A percentile compares a stretch with the other conserved stretches of the same genome.
Conservation (phyloP, 208 protist genomes). For the Leptomonas pyrrhocoris region DNA sequence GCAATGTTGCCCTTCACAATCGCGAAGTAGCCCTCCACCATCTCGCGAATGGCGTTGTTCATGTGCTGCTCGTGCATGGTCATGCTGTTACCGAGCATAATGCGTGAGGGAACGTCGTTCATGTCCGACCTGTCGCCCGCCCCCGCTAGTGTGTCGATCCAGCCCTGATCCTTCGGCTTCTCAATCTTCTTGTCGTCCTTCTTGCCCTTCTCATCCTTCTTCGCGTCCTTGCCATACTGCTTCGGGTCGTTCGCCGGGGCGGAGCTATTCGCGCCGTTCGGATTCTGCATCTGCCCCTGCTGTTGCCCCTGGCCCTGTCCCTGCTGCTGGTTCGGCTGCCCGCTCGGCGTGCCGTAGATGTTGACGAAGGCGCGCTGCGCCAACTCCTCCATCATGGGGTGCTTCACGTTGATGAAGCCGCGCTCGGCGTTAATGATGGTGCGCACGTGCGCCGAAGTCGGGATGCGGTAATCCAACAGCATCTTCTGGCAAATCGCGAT, state of each 20-base stretch:
- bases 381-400: constrained; percentile 88
- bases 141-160: constrained; percentile 38
- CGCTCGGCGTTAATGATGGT: constrained; percentile 95
- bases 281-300: constrained; percentile 14
- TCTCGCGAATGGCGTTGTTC: constrained; percentile 85
- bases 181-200: constrained; percentile 56
- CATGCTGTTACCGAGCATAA: constrained; percentile 82
- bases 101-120: constrained; percentile 76
- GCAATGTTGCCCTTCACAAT: constrained; percentile 92
- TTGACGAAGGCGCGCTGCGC: constrained; percentile 77
- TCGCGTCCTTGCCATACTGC: constrained; percentile 17
- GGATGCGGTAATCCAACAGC: constrained; percentile 78
- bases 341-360: constrained; percentile 58
- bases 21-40: constrained; percentile 92
- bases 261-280: constrained; percentile 12
- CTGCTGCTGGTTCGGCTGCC: constrained; percentile 2
- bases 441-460: constrained; percentile 88
- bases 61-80: constrained; percentile 74
- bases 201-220: constrained; percentile 32
- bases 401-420: constrained; percentile 97
- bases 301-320: constrained; percentile 9
- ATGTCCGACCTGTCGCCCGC: constrained; percentile 50
- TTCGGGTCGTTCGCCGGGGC: constrained; percentile 17
- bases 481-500: constrained; percentile 87
- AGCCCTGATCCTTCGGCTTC: constrained; percentile 54